phyloP scores from a whole-genome alignment of 345 rosid species.

The Salix caprea region DNA sequence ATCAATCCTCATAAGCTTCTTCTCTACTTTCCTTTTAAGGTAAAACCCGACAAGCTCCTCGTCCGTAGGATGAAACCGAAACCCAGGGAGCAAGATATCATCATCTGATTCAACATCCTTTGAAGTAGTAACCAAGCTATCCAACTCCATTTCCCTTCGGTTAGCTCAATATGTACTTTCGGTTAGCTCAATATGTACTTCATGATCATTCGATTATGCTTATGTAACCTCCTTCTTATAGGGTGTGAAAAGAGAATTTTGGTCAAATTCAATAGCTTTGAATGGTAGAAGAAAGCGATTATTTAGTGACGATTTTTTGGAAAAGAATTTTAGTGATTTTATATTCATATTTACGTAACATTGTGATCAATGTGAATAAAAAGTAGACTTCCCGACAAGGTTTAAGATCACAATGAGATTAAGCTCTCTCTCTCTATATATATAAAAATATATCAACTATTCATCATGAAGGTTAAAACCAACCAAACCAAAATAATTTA shows the following conservation, averaged over 20 bases:
- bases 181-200: background rate
- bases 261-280: background rate
- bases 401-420: no score
- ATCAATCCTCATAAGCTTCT: conserved; percentile 35
- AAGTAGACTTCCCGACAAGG: no score
- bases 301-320: background rate
- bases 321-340: background rate
- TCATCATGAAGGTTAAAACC: no score
- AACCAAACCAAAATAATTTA: no score
- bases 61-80: conserved; percentile 51
- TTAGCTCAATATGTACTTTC: background rate
- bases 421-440: no score
- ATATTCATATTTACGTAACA: background rate
- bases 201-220: background rate
- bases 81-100: conserved; percentile 40
- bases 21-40: conserved; percentile 50
- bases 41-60: conserved; percentile 51
- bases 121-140: conserved; percentile 11
- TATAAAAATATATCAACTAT: no score
- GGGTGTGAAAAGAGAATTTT: background rate
- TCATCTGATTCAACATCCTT: conserved; percentile 16
- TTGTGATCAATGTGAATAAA: no score
- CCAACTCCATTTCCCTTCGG: conserved; percentile 26
- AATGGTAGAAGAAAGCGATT: background rate
- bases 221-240: background rate